Conservation (phyloP, 495 filamentous ascomycete genomes). For the Recurvomyces mirabilis region DNA sequence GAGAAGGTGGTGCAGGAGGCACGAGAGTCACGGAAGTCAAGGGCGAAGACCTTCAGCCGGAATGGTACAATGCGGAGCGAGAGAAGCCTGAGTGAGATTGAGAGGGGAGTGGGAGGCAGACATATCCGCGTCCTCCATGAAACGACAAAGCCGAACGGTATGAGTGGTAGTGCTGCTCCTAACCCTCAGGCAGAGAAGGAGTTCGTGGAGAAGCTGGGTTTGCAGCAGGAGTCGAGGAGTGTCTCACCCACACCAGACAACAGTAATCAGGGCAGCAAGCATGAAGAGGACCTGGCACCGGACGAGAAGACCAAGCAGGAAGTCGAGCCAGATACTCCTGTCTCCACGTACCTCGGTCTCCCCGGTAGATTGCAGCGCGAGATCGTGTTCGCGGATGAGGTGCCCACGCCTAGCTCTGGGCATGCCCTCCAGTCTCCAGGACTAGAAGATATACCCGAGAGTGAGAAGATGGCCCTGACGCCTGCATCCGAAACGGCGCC, state of each 20-base stretch:
- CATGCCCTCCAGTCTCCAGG: constrained; percentile 28
- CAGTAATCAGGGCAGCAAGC: constrained; percentile 6
- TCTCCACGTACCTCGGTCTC: constrained; percentile 6
- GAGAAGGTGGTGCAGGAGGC: constrained; percentile 59
- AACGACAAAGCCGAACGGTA: constrained; percentile 31
- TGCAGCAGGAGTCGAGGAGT: not conserved
- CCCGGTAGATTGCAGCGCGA: constrained; percentile 27
- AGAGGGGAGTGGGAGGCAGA: constrained; percentile 58
- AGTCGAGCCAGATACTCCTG: constrained; percentile 11
- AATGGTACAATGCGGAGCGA: constrained; percentile 38
- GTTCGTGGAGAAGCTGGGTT: constrained; percentile 11
- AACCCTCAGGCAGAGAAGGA: constrained; percentile 2
- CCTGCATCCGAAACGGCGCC: not conserved
- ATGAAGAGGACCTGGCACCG: constrained; percentile 24
- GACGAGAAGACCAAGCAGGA: constrained; percentile 23
- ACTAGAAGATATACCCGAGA: no score
- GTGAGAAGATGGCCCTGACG: no score
- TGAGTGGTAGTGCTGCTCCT: constrained; percentile 21
- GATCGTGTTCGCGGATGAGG: constrained; percentile 54
- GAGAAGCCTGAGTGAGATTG: constrained; percentile 41
- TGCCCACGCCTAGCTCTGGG: no score
- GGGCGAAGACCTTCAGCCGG: constrained; percentile 45
- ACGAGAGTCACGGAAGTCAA: constrained; percentile 36
- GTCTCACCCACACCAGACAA: constrained; percentile 9
- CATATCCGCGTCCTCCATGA: constrained; percentile 57